Evolutionary conservation across 495 filamentous ascomycete species (phyloP).

Genomic region (Aspergillus diversus): DNA sequence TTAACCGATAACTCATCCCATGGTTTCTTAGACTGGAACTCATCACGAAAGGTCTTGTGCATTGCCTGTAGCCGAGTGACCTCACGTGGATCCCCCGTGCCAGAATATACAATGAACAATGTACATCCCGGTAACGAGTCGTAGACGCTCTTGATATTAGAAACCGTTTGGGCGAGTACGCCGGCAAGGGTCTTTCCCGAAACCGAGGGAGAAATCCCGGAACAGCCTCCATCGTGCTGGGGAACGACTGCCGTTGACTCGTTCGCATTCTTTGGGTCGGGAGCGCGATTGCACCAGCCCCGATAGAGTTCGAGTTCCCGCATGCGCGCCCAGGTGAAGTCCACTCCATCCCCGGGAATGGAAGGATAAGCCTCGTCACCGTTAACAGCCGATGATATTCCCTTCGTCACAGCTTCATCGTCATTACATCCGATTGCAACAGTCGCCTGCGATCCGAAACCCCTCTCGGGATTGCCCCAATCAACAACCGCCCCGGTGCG

Average conservation of each 20-base stretch:
- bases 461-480: conserved; percentile 79
- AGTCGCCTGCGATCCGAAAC: conserved; percentile 70
- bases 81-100: conserved; percentile 84
- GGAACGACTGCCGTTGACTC: conserved; percentile 50
- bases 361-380: conserved; percentile 65
- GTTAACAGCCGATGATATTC: conserved; percentile 67
- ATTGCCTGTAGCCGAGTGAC: conserved; percentile 72
- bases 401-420: conserved; percentile 75
- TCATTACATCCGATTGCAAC: conserved; percentile 71
- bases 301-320: conserved; percentile 80
- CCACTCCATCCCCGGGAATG: conserved; percentile 71
- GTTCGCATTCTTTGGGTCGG: conserved; percentile 51
- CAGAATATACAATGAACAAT: conserved; percentile 84
- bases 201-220: conserved; percentile 14
- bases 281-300: conserved; percentile 77
- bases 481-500: conserved; percentile 84
- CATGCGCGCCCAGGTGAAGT: conserved; percentile 88
- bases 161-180: conserved; percentile 51
- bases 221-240: conserved; percentile 31
- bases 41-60: conserved; percentile 72
- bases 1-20: conserved; percentile 88
- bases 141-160: conserved; percentile 70
- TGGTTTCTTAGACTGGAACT: conserved; percentile 72
- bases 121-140: conserved; percentile 80
- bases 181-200: conserved; percentile 37